These are phyloP conservation scores for Daldinia eschscholtzii DNA, from an alignment of 2,329 filamentous ascomycete species.

Conservation along the genomic window DNA sequence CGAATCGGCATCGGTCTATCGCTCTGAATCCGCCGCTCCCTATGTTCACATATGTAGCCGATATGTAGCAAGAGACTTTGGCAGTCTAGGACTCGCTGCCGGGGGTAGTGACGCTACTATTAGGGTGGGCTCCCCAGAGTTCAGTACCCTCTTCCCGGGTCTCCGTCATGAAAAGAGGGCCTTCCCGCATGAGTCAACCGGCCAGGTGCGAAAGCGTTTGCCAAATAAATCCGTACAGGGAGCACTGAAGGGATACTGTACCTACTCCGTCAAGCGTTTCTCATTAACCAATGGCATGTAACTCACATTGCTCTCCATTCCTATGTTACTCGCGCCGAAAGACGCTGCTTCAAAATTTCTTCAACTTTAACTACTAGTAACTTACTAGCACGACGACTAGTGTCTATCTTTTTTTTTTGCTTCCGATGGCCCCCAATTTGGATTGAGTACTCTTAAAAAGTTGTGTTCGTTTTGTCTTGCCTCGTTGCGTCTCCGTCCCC, in stretches of 20 bases:
- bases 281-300: constrained; percentile 32
- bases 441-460: constrained; percentile 14
- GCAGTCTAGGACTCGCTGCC: constrained; percentile 24
- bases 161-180: constrained; percentile 29
- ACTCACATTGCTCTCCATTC: constrained; percentile 12
- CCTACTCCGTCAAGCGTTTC: constrained; percentile 8
- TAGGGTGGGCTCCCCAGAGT: constrained; percentile 8
- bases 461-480: constrained; percentile 2
- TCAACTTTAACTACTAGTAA: constrained; percentile 2
- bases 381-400: constrained; percentile 3
- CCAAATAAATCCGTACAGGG: constrained; percentile 18
- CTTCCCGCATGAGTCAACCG: constrained; percentile 38
- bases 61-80: constrained; percentile 24
- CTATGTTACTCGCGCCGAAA: constrained; percentile 19
- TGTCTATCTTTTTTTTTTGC: constrained; percentile 13
- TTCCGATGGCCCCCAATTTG: constrained; percentile 20
- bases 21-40: constrained; percentile 19
- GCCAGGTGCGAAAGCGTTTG: constrained; percentile 22
- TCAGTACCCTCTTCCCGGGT: constrained; percentile 22
- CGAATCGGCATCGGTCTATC: constrained; percentile 36
- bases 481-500: constrained; percentile 3
- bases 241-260: constrained; percentile 21
- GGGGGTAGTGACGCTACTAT: constrained; percentile 19
- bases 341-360: constrained; percentile 16
- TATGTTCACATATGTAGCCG: not conserved